Base-by-base conservation (phyloP, 1,139 yeast species). In the Saccharomyces pastorianus region DNA sequence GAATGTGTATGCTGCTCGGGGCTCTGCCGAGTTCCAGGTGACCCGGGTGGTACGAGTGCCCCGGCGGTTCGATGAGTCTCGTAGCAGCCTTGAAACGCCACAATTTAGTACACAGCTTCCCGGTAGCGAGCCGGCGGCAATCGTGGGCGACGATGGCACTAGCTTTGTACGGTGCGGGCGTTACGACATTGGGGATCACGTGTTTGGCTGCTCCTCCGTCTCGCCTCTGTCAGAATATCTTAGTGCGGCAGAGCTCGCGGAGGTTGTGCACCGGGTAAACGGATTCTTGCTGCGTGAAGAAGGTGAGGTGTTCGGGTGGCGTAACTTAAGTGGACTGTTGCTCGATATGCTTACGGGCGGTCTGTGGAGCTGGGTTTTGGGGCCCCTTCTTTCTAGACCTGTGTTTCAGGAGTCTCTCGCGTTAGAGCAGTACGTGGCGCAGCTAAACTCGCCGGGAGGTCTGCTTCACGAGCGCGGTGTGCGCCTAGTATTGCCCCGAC, bases 41-140 rank as follows among this genome's bases (percentile, higher is more conserved):
- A 81, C 88, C 0, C 71, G 95, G 55, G 74, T 86, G 7, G 82
- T 86, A 1, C 66, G 93, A 51, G 74, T 87, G 2, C 91, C 91
- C 29, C 64, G 91, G 59, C 58, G 74, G 6, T 82, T 72, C 53
- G 73, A 46, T 28, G 56, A 48, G 20, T 41, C 48, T 50, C 44
- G 44, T 8, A 20, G 13, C 44, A 54, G 75, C 69, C 44, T 62
- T 9, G 51, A 59, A 38, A 72, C 76, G 14, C 91, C 93, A 0
- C 82, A 77, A 62, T 86, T 85, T 63, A 82, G 88, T 9, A 67
- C 70, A 1, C 67, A 62, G 26, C 65, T 76, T 1, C 95, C 91
- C 0, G 95, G 95, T 0, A 59, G 57, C 2, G 95, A 86, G 62
- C 82, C 85, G 1, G 91, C 87, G 0, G 89, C 89, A 0, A 64